Evolutionary conservation across 805 yeast genomes (phyloP), one percentile per base, ranked within the genome.

Genomic region (Saccharomyces kudriavzevii): DNA sequence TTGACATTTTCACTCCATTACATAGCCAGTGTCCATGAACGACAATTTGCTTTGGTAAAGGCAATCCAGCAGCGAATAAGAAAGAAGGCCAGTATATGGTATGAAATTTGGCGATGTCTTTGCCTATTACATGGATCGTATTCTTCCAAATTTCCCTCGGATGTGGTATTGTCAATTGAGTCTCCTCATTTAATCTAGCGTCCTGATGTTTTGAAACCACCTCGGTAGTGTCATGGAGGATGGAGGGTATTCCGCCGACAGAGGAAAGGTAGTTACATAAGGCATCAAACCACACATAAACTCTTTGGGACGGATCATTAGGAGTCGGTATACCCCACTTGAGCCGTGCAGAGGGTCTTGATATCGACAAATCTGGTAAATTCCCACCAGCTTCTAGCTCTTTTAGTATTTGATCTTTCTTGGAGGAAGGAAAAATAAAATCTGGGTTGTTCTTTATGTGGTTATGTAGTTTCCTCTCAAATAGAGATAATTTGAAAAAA

Each of bases 241-340:
- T 29, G 4, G 61, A 40, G 24, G 66, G 58, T 1, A 85, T 84
- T 49, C 78, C 87, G 2, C 88, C 89, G 2, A 81, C 72, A 1
- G 89, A 78, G 1, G 97, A 87, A 4, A 89, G 52, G 64, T 94
- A 94, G 68, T 90, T 94, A 47, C 86, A 76, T 47, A 94, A 74
- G 0, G 99, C 99, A 71, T 94, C 99, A 55, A 94, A 85, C 99
- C 99, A 94, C 14, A 94, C 99, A 63, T 94, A 94, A 51, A 94
- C 83, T 49, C 79, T 84, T 65, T 92, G 98, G 0, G 83, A 62
- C 0, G 77, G 70, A 63, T 91, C 96, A 24, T 76, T 74, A 1
- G 99, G 98, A 1, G 92, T 97, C 5, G 80, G 80, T 26, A 94
- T 85, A 0, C 97, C 97, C 99, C 99, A 94, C 29, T 77, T 71